Conservation (phyloP, 768 basidiomycete genomes). For the Agrocybe pediades region DNA sequence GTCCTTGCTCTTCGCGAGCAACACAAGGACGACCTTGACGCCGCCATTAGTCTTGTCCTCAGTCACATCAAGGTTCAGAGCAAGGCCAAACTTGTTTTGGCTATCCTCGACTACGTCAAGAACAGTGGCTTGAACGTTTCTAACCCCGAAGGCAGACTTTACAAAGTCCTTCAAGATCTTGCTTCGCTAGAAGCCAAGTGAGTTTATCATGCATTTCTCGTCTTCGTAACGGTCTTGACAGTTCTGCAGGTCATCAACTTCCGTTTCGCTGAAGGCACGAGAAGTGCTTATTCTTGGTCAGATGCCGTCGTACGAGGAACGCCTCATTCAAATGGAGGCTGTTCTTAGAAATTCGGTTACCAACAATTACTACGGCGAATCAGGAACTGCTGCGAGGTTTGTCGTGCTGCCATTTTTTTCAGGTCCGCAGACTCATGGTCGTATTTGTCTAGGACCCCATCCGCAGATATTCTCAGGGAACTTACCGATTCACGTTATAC, state of each 20-base stretch:
- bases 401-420: slow-evolving; percentile 10
- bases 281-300: slow-evolving; percentile 96
- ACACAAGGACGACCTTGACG: slow-evolving; percentile 89
- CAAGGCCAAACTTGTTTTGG: slow-evolving; percentile 87
- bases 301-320: slow-evolving; percentile 97
- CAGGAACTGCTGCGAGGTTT: slow-evolving; percentile 61
- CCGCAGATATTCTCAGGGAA: slow-evolving; percentile 85
- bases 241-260: slow-evolving; percentile 73
- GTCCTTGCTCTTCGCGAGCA: slow-evolving; percentile 90
- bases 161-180: slow-evolving; percentile 76
- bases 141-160: slow-evolving; percentile 71
- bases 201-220: slow-evolving; percentile 23
- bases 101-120: slow-evolving; percentile 90
- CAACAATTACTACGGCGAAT: slow-evolving; percentile 89
- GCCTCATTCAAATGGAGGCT: slow-evolving; percentile 90
- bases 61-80: slow-evolving; percentile 95
- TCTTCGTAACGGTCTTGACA: background rate
- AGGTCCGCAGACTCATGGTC: slow-evolving; percentile 9
- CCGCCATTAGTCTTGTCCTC: slow-evolving; percentile 82
- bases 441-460: slow-evolving; percentile 62
- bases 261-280: slow-evolving; percentile 92
- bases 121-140: slow-evolving; percentile 74
- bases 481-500: slow-evolving; percentile 95
- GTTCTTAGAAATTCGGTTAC: slow-evolving; percentile 89
- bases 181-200: slow-evolving; percentile 89